Base-by-base conservation (phyloP, 2,329 filamentous ascomycete genomes). In the Colletotrichum shisoi region DNA sequence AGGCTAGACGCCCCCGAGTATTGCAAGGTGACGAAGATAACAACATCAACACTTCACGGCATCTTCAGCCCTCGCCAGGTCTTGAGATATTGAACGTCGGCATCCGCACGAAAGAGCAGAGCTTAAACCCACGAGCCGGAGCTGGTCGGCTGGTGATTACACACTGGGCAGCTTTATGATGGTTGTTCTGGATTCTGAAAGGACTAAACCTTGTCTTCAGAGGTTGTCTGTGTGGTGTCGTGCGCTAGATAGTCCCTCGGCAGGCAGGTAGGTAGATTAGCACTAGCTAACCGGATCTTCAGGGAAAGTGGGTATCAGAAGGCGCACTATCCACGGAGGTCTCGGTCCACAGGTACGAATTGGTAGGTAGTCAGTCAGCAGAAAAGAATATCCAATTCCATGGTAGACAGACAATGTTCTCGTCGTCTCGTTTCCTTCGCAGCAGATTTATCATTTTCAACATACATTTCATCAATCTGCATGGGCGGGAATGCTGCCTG, bases 301-400 rank as follows among this genome's bases (percentile, higher is more conserved):
- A 45, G 39, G 45, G 45, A 51, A 51, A 39, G 54, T 59, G 61
- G 37, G 13, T 12, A 13, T 31, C 21, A 37, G 37, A 34, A 44
- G 19, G 39, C 19, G 53, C 53, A 44, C 53, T 21, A 15, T 37
- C n/a, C 31, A 37, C 3, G 37, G 31, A 3, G 17, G 31, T 8
- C 17, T 52, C 12, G 17, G n/a, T 19, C 15, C 6, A 34, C 1
- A n/a, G 48, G 49, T 37, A 52, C 27, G 27, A 8, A 31, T 31
- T 7, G 27, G 27, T 31, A 31, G 27, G 6, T 31, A 8, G 7
- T 9, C 8, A 8, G 7, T 9, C 7, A 34, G 31, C 31, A 9
- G 31, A 34, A 34, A 34, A 34, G 31, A 7, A 34, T 8, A 7
- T 9, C 31, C 31, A 34, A 31, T 31, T 31, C 27, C 24, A 27